Evolutionary conservation across 768 basidiomycete species (phyloP), one percentile per base, ranked within the genome.

Genomic region (Xanthoconium stramineum): DNA sequence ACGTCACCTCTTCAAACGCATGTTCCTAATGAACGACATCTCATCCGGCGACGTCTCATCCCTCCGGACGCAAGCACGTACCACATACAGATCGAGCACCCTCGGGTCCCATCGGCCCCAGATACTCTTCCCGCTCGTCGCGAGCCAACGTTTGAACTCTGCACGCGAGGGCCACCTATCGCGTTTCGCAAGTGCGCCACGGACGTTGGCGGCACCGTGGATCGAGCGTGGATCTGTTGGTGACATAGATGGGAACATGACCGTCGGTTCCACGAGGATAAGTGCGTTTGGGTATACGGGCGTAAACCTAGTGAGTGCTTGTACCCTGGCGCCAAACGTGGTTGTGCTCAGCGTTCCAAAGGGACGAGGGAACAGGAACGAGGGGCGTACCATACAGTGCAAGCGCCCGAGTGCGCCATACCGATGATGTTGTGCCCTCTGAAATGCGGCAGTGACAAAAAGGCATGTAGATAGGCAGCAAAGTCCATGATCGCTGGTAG

Each of bases 191-290:
- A 55, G 59, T 6, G 66, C 67, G 5, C 65, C 69, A 3, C 66
- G 66, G 15, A 72, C 65, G 30, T 71, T 71, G 39, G 71, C 62
- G 5, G 65, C 63, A 6, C 70, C 69, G 17, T 65, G 70, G n/a
- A 67, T 53, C 3, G 52, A 56, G n/a, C 70, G 70, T 3, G 61
- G 62, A 37, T 71, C 69, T 1, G 57, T 58, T 6, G 71, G 58
- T 1, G 69, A 58, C 54, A 71, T 57, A 14, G 28, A 52, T 24
- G 69, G 71, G 38, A 71, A 72, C 71, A 71, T 69, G 52, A 71
- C 29, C 2, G 71, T 72, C 5, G 69, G 71, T 49, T 71, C 69
- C 46, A 71, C 24, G 13, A 71, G 51, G 37, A 71, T 58, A 12
- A 71, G 49, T 2, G 63, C 69, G 12, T 46, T 49, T 3, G 51